Conservation (phyloP, 108 stramenopile species). For the Conticribra weissflogii region DNA sequence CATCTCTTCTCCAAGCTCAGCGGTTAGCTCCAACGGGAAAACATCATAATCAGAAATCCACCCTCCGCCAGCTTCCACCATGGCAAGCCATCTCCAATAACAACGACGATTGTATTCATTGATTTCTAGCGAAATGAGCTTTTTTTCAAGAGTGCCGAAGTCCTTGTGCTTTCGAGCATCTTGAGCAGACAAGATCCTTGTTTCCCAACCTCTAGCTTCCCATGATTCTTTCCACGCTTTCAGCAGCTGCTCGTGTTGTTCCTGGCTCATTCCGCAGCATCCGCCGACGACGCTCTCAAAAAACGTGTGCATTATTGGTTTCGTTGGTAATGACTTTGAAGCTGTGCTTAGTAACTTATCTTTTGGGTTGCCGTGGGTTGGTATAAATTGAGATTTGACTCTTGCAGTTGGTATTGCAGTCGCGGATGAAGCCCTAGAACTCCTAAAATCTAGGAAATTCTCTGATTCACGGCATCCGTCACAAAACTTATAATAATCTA, state of each 20-base stretch:
- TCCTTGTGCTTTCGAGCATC: slow-evolving; percentile 20
- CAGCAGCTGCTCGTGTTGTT: slow-evolving; percentile 17
- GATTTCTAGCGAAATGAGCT: slow-evolving; percentile 8
- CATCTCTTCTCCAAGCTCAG: slow-evolving; percentile 10
- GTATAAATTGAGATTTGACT: no score
- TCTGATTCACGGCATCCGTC: background rate
- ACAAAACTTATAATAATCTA: background rate
- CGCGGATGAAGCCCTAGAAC: no score
- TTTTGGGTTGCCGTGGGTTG: no score
- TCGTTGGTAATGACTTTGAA: no score
- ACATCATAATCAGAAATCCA: slow-evolving; percentile 31
- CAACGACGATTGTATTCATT: slow-evolving; percentile 18
- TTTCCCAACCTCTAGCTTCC: slow-evolving; percentile 19
- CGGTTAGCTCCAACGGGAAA: slow-evolving; percentile 24
- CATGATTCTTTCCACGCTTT: slow-evolving; percentile 12
- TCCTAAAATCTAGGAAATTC: no score
- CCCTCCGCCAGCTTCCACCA: slow-evolving; percentile 6
- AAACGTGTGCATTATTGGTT: slow-evolving; percentile 26
- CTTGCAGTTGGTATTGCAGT: background rate
- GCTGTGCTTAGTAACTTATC: no score
- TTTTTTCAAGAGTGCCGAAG: slow-evolving; percentile 2
- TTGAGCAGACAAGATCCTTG: slow-evolving; percentile 5
- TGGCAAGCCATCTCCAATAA: slow-evolving; percentile 36
- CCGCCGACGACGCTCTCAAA: slow-evolving; percentile 16
- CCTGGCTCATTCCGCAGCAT: slow-evolving; percentile 31